Percentiles rank a stretch among this genome's conserved stretches.
Conservation (phyloP, 139 green algal genomes). For the Picochlorum sp. region DNA sequence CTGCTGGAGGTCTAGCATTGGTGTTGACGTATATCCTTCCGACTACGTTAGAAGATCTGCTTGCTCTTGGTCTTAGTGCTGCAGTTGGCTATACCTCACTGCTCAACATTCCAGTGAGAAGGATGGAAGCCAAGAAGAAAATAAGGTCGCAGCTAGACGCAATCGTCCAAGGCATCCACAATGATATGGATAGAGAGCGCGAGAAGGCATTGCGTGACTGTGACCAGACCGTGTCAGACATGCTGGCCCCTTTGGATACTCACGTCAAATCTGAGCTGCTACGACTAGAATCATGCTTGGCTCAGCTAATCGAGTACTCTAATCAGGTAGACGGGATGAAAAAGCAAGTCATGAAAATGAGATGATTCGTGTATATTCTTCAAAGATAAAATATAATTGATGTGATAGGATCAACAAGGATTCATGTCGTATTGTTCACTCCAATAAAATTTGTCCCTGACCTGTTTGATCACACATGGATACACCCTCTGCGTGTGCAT, state of each 20-base stretch:
- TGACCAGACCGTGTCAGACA: constrained; percentile 10
- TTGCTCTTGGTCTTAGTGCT: constrained; percentile 44
- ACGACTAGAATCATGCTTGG: constrained; percentile 7
- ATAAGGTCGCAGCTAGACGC: constrained; percentile 34
- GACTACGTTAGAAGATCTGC: constrained; percentile 68
- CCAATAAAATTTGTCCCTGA: no score
- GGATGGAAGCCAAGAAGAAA: constrained; percentile 76
- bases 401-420: no score
- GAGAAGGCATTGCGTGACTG: constrained; percentile 9
- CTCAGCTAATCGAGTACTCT: neutral
- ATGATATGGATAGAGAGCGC: constrained; percentile 29
- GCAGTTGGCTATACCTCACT: constrained; percentile 60
- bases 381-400: no score
- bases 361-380: no score
- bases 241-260: constrained; percentile 30
- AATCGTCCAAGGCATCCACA: constrained; percentile 36
- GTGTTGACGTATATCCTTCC: constrained; percentile 47
- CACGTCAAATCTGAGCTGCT: constrained; percentile 11
- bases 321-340: no score
- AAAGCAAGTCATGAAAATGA: no score
- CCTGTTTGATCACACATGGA: no score
- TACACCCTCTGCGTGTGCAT: no score
- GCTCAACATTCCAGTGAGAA: constrained; percentile 72
- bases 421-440: no score
- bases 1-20: constrained; percentile 31